Evolutionary conservation across 2,329 filamentous ascomycete genomes (phyloP), one percentile per base, ranked within the genome.

Genomic region (Aspergillus sp.): DNA sequence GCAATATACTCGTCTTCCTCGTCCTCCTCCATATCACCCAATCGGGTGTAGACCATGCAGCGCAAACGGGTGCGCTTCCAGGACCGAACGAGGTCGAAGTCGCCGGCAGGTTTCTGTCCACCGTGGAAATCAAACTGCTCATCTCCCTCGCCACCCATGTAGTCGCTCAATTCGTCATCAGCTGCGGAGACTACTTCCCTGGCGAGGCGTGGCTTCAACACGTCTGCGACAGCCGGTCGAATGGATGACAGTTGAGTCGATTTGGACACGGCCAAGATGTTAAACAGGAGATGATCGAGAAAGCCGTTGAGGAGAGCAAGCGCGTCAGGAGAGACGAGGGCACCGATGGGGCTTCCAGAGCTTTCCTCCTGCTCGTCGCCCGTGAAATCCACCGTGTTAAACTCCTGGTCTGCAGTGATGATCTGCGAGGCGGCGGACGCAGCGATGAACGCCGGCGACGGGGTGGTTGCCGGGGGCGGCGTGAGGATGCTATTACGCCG

Each of bases 41-140:
- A 74, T 6, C 93, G 90, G 6, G 90, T 97, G 65, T 97, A 97
- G 26, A 98, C 91, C 93, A 98, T 98, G 66, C 93, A 95, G 50
- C 93, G 82, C 58, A 98, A 72, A 46, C 93, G 82, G 0, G 90
- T 93, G 55, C 93, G 80, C 72, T 94, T 96, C 90, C 93, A 98
- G 12, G 90, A 84, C 47, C 90, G 76, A 62, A 96, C 87, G n/a
- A 94, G 73, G 63, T 97, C 89, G 81, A 91, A 97, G 55, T 85
- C 81, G 2, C 75, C 75, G 7, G 71, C 67, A 2, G 74, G 67
- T 30, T 73, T 70, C 40, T 70, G 66, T 3, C 74, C 68, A 27
- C 76, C 74, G 40, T 78, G 69, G n/a, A 79, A 72, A 9, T 77
- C 74, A 29, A 82, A 71, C 35, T 88, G 84, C 34, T 93, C 88